Percentiles rank a stretch among this genome's conserved stretches.
These are phyloP conservation scores for Cladosporium cucumerinum DNA, from an alignment of 2,329 filamentous ascomycete species.

Conservation along the genomic window DNA sequence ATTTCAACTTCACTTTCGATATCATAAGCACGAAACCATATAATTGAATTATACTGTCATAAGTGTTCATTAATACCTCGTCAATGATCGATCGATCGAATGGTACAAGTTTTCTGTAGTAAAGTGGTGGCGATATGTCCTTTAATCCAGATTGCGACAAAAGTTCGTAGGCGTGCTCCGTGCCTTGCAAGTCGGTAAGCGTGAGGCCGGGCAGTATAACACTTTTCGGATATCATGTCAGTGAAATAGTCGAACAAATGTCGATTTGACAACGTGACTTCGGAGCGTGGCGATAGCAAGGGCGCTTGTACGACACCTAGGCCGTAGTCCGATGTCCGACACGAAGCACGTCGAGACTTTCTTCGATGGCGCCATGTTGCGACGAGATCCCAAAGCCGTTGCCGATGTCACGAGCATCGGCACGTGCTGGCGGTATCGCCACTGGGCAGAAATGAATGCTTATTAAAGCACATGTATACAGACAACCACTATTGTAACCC, in stretches of 20 bases:
- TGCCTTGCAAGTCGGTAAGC: neutral
- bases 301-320: neutral
- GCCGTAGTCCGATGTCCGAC: neutral
- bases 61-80: neutral
- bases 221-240: neutral
- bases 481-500: neutral
- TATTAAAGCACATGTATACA: neutral
- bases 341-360: neutral
- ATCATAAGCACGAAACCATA: neutral
- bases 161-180: neutral
- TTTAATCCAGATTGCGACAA: too few species aligned
- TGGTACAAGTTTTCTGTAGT: neutral
- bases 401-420: neutral
- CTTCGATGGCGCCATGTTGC: constrained; percentile 1
- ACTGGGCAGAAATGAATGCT: neutral
- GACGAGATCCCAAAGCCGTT: neutral
- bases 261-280: neutral
- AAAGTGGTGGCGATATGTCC: neutral
- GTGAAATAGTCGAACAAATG: neutral
- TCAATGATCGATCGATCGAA: neutral
- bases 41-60: neutral
- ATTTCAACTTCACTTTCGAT: neutral
- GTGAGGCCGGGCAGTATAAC: neutral
- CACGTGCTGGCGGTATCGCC: neutral
- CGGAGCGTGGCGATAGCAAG: neutral